Base-by-base conservation (phyloP, 306 rosid genomes). In the Prunus mongolica region DNA sequence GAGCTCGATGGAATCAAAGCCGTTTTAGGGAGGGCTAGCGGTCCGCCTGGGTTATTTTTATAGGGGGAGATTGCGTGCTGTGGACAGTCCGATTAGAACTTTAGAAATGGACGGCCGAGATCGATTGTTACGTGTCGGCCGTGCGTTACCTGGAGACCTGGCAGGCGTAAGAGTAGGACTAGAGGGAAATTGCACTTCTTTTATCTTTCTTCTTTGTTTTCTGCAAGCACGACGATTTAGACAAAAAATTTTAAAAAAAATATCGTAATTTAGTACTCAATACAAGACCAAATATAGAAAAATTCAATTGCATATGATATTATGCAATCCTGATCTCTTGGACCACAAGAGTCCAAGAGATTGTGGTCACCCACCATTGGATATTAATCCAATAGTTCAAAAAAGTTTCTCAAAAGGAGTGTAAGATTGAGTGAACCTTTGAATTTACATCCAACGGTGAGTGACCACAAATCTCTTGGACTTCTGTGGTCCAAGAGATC, bases 21-120 rank as follows among this genome's bases (percentile, higher is more conserved):
- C 47, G 69, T 28, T 57, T 2, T 1, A 0, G 1, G 0, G 51
- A 7, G 5, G 6, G 27, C 1, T 2, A 1, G 3, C 2, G 2
- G 24, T 5, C 25, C 24, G 12, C 13, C 5, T 6, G 75, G 68
- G n/a, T 51, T 8, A 2, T 5, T 27, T 76, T 71, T 79, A 80
- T 79, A 76, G 20, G 20, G 30, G 20, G 16, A 30, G 14, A 15
- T 47, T 8, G 50, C 2, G 10, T 10, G 34, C 6, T 0, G 2
- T 22, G 12, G 81, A 51, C 81, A 47, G 87, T 79, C 32, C 44
- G 87, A 83, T 79, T 20, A 28, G 47, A 47, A 12, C 13, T 57
- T 27, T 22, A n/a, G 8, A 14, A 56, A 67, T 70, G 2, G n/a
- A 66, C 57, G 81, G 84, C 2, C 10, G 4, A 27, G 64, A 79